phyloP scores from a whole-genome alignment of 2,329 filamentous ascomycete species.

The Pyrenophora teres region DNA sequence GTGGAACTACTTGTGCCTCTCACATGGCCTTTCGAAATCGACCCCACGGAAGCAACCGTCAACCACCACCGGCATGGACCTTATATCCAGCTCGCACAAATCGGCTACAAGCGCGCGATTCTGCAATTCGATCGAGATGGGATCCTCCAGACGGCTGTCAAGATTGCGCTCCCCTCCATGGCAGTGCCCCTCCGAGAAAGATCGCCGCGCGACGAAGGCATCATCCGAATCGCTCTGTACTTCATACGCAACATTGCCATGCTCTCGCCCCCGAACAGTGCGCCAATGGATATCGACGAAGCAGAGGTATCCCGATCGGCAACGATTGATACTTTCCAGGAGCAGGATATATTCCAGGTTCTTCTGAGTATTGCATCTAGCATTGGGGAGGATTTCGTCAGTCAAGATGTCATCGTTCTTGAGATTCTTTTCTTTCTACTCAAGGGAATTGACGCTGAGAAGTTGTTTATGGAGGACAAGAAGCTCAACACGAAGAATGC shows the following conservation, averaged over 20 bases:
- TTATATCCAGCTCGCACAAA: slow-evolving; percentile 83
- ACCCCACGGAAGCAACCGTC: slow-evolving; percentile 79
- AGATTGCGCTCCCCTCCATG: slow-evolving; percentile 84
- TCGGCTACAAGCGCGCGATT: slow-evolving; percentile 86
- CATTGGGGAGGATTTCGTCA: slow-evolving; percentile 89
- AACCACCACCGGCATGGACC: slow-evolving; percentile 93
- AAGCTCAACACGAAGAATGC: slow-evolving; percentile 71
- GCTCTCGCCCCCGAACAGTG: slow-evolving; percentile 74
- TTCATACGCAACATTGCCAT: slow-evolving; percentile 87
- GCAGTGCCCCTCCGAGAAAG: slow-evolving; percentile 76
- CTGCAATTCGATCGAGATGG: slow-evolving; percentile 79
- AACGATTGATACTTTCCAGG: slow-evolving; percentile 85
- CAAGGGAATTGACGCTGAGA: slow-evolving; percentile 83
- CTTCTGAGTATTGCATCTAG: slow-evolving; percentile 87
- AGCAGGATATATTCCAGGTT: slow-evolving; percentile 86
- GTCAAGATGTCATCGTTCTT: slow-evolving; percentile 85
- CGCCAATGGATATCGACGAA: slow-evolving; percentile 84
- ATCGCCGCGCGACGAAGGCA: slow-evolving; percentile 79
- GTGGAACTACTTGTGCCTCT: slow-evolving; percentile 88
- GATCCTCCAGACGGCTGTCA: slow-evolving; percentile 79
- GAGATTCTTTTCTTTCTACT: slow-evolving; percentile 92
- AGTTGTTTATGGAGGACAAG: slow-evolving; percentile 81
- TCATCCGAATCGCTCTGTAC: slow-evolving; percentile 88
- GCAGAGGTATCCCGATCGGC: slow-evolving; percentile 85
- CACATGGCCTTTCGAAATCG: slow-evolving; percentile 89